Conservation (phyloP, 345 rosid genomes). For the Gossypium bickii region DNA sequence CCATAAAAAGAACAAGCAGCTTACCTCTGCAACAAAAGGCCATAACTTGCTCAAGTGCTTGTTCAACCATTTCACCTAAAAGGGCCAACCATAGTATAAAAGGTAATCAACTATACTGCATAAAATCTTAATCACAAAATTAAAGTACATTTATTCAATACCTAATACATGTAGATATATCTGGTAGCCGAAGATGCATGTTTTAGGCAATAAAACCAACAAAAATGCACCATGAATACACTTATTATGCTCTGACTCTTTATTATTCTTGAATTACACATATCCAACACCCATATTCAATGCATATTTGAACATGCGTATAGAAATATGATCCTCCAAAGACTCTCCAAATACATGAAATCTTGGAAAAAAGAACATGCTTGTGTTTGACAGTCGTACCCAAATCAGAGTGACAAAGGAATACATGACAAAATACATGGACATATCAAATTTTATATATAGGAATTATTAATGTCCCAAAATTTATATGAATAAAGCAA, state of each 20-base stretch:
- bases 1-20: slow-evolving; percentile 14
- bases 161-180: background rate
- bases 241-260: background rate
- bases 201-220: background rate
- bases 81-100: slow-evolving; percentile 15
- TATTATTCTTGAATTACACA: background rate
- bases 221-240: background rate
- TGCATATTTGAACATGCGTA: background rate
- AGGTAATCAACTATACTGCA: slow-evolving; percentile 9
- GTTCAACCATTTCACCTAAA: slow-evolving; percentile 98
- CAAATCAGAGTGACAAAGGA: background rate
- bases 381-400: too few species aligned
- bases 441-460: too few species aligned
- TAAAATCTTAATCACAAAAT: background rate
- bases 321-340: background rate
- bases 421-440: background rate
- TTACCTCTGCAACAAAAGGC: slow-evolving; percentile 95
- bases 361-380: too few species aligned
- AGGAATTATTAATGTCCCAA: too few species aligned
- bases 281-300: background rate
- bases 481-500: too few species aligned
- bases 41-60: slow-evolving; percentile 86
- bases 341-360: too few species aligned
- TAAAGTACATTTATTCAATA: background rate
- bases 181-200: background rate